phyloP scores from a whole-genome alignment of 1,139 yeast genomes.

The Suhomyces yuchorum region DNA sequence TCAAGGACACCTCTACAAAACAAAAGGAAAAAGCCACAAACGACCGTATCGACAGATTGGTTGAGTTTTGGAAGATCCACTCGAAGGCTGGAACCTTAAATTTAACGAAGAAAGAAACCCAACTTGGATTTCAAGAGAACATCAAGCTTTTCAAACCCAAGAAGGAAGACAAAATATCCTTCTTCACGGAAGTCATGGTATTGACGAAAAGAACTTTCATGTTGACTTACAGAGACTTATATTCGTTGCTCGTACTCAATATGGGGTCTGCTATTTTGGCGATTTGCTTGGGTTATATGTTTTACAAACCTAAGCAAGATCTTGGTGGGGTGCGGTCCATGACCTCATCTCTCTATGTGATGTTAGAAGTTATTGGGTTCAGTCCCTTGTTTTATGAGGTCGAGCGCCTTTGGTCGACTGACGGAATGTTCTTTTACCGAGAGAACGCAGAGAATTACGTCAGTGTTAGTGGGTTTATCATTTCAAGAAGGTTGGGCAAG shows the following conservation, averaged over 20 bases:
- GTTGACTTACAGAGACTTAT: slow-evolving; percentile 60
- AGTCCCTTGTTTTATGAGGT: slow-evolving; percentile 70
- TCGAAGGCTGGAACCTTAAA: slow-evolving; percentile 6
- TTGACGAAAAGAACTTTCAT: slow-evolving; percentile 59
- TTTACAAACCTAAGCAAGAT: slow-evolving; percentile 62
- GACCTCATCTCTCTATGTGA: slow-evolving; percentile 64
- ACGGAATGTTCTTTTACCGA: slow-evolving; percentile 68
- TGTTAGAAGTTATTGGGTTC: slow-evolving; percentile 69
- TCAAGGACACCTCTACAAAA: slow-evolving; percentile 57
- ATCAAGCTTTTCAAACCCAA: slow-evolving; percentile 30
- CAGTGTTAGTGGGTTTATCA: slow-evolving; percentile 64
- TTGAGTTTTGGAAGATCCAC: slow-evolving; percentile 50
- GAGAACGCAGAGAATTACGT: slow-evolving; percentile 74
- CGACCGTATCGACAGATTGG: slow-evolving; percentile 47
- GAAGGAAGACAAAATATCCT: slow-evolving; percentile 31
- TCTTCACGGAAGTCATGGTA: slow-evolving; percentile 50
- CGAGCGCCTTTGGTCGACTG: slow-evolving; percentile 69
- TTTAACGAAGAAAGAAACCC: slow-evolving; percentile 18
- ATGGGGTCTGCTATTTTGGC: slow-evolving; percentile 63
- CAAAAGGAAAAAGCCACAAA: slow-evolving; percentile 47
- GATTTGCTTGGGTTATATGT: slow-evolving; percentile 72
- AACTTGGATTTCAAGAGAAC: slow-evolving; percentile 24
- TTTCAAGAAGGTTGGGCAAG: slow-evolving; percentile 69
- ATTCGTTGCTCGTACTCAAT: slow-evolving; percentile 55
- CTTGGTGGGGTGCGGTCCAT: slow-evolving; percentile 69